Conservation (phyloP, 129 eudicot species). For the Flaveria sonorensis region DNA sequence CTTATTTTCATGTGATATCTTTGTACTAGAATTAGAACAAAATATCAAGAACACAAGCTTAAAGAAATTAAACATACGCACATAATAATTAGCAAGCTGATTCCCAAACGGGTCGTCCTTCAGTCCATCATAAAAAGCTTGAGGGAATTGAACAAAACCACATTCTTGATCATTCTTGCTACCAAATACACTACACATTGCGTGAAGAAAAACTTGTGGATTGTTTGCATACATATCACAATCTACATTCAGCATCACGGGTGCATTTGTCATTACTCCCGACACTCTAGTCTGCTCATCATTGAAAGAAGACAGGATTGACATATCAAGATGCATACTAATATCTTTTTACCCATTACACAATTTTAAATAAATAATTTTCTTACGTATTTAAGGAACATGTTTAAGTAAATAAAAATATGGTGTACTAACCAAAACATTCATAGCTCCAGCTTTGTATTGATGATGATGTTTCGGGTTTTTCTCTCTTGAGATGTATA, state of each 20-base stretch:
- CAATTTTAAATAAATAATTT: not conserved
- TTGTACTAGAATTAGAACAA: too few relatives aligned
- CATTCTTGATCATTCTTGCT: constrained; percentile 32
- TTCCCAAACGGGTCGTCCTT: constrained; percentile 52
- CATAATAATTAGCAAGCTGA: constrained; percentile 32
- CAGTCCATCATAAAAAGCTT: constrained; percentile 54
- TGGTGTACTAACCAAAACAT: constrained; percentile 48
- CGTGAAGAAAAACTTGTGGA: constrained; percentile 58
- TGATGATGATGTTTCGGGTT: constrained; percentile 61
- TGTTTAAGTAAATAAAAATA: not conserved
- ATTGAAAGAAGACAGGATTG: not conserved
- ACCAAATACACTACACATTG: constrained; percentile 60
- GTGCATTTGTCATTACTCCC: constrained; percentile 73
- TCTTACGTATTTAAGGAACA: not conserved
- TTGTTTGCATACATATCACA: constrained; percentile 78
- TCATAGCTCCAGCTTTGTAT: constrained; percentile 81
- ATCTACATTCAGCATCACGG: constrained; percentile 60
- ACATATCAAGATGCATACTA: not conserved
- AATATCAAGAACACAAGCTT: not conserved
- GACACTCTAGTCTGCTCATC: constrained; percentile 62
- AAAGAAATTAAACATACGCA: not conserved
- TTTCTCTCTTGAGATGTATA: constrained; percentile 71
- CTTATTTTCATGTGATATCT: too few relatives aligned
- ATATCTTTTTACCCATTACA: not conserved
- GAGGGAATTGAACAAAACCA: constrained; percentile 63